phyloP scores from a whole-genome alignment of 2,329 filamentous ascomycete species.

The Apiospora marii region DNA sequence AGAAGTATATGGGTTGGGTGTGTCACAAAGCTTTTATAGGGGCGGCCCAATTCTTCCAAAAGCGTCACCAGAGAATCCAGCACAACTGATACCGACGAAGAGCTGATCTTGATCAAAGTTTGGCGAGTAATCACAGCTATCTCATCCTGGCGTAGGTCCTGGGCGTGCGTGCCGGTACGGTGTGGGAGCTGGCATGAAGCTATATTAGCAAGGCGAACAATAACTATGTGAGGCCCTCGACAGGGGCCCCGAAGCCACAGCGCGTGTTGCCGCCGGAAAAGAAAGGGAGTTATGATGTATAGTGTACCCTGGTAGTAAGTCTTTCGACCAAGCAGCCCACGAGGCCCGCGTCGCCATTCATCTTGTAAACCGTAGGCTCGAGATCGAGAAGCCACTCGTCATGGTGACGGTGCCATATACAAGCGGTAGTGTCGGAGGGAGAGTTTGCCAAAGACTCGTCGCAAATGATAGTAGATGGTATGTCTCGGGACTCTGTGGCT shows the following conservation, averaged over 20 bases:
- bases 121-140: constrained; percentile 67
- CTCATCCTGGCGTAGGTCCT: constrained; percentile 67
- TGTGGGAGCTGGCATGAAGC: constrained; percentile 62
- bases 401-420: constrained; percentile 44
- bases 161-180: constrained; percentile 64
- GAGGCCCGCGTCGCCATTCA: constrained; percentile 67
- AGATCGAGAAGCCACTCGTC: constrained; percentile 40
- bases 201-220: constrained; percentile 27
- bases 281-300: constrained; percentile 28
- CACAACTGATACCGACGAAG: constrained; percentile 59
- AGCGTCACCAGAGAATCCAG: constrained; percentile 64
- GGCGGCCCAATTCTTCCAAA: constrained; percentile 65
- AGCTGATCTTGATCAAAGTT: constrained; percentile 68
- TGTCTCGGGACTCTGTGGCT: constrained; percentile 8
- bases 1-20: constrained; percentile 68
- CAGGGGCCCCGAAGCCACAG: background rate
- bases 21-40: constrained; percentile 57
- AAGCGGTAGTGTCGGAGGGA: constrained; percentile 1
- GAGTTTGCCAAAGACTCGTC: constrained; percentile 11
- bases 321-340: constrained; percentile 69
- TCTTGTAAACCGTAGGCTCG: constrained; percentile 48
- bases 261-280: constrained; percentile 9
- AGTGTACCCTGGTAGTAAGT: constrained; percentile 65
- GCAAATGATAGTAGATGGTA: background rate
- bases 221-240: background rate